Base-by-base conservation (phyloP, 164 flowering plant genomes). In the Sedum album region DNA sequence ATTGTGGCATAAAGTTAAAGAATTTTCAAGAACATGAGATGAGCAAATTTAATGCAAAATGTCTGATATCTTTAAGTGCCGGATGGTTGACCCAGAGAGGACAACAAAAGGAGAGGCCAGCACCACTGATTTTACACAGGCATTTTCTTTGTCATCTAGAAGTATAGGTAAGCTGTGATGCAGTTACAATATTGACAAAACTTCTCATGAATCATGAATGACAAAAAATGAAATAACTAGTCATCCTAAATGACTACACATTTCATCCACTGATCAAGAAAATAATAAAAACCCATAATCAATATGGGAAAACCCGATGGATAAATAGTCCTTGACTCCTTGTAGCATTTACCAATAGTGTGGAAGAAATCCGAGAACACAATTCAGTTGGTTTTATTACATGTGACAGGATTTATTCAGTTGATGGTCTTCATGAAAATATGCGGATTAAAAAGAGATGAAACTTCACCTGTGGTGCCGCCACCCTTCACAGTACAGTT, bases 401-500 rank as follows among this genome's bases (percentile, higher is more conserved):
- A 26, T 25, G 17, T 21, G 57, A 51, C 15, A 55, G 3, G 31
- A 55, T 26, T 8, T 10, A 10, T 26, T 55, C 61, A 55, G 15
- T 26, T 11, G 6, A 28, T 26, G 31, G 18, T 26, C 31, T 55
- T 26, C 25, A 55, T 7, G 18, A 15, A 61, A 20, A 31, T 28
- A 21, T 31, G 44, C 48, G 69, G 5, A 33, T 8, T 42, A 4
- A 23, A 20, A 39, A 36, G 38, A 48, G 18, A 66, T 26, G 21
- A 15, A 73, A 28, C 44, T 75, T 79, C 49, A 90, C 96, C 96
- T 74, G 96, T 71, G 49, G 76, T 68, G 28, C 96, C 98, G 74
- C 99, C 99, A 66, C 99, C 99, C 80, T 94, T 84, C 38, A 91
- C 99, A 65, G 97, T 90, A 75, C 97, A 91, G 1, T 63, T 71